A percentile compares a stretch with the other conserved stretches of the same genome.
These are phyloP conservation scores for Sugiyamaella boreocaroliniensis DNA, from an alignment of 805 yeast genomes.

Conservation along the genomic window DNA sequence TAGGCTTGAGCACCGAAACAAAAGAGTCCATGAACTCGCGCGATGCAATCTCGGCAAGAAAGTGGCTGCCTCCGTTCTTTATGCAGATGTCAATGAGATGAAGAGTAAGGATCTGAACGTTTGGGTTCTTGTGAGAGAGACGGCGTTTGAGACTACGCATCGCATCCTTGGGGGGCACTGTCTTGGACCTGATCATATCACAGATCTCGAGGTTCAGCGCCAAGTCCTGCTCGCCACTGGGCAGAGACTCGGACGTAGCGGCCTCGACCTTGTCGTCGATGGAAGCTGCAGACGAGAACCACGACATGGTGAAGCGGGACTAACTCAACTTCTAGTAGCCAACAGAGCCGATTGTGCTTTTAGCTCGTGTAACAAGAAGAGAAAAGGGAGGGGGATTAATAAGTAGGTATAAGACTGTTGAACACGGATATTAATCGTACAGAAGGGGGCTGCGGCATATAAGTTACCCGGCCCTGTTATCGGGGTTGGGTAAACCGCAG, in stretches of 20 bases:
- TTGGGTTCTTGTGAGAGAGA: conserved; percentile 67
- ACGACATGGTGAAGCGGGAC: conserved; percentile 23
- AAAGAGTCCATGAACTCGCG: conserved; percentile 82
- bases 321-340: not conserved
- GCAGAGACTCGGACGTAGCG: conserved; percentile 86
- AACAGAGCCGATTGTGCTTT: too few species aligned
- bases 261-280: conserved; percentile 59
- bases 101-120: conserved; percentile 66
- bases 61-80: conserved; percentile 87
- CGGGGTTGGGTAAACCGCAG: not conserved
- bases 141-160: conserved; percentile 80
- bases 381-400: too few species aligned
- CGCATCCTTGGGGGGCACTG: conserved; percentile 70
- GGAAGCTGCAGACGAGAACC: conserved; percentile 33
- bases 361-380: too few species aligned
- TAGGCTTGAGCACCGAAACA: conserved; percentile 37
- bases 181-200: conserved; percentile 77
- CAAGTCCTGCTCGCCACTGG: conserved; percentile 79
- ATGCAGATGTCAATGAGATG: conserved; percentile 79
- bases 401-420: too few species aligned
- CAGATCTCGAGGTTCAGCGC: conserved; percentile 74
- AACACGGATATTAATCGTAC: too few species aligned
- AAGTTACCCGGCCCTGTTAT: too few species aligned
- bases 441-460: too few species aligned
- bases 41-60: conserved; percentile 68